Percentiles rank a stretch among this genome's conserved stretches.
Evolutionary conservation across 495 filamentous ascomycete genomes (phyloP).

Genomic region (Sporormia fimetaria): DNA sequence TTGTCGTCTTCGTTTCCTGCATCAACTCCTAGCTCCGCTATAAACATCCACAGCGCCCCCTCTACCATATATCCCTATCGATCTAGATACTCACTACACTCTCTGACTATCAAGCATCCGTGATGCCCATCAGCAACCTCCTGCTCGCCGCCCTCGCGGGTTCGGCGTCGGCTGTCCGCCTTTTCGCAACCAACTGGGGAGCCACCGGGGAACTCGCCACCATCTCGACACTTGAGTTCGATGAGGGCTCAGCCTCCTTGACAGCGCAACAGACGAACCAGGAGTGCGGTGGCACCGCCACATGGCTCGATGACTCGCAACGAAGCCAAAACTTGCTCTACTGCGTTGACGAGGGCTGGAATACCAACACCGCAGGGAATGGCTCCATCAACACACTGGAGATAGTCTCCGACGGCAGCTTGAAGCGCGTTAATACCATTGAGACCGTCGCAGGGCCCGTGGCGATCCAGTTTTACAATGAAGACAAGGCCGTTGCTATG

Average conservation of each 20-base stretch:
- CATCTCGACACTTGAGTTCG: conserved; percentile 11
- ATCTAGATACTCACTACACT: too few species aligned
- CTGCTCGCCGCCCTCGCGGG: conserved; percentile 9
- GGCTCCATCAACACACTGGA: conserved; percentile 30
- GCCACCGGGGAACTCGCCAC: background rate
- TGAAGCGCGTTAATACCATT: conserved; percentile 21
- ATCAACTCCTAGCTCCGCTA: background rate
- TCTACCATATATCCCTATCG: background rate
- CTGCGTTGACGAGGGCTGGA: conserved; percentile 33
- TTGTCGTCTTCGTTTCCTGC: too few species aligned
- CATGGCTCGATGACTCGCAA: conserved; percentile 27
- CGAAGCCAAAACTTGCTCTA: conserved; percentile 20
- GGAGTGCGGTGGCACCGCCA: conserved; percentile 23
- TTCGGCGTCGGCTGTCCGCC: conserved; percentile 22
- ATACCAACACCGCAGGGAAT: conserved; percentile 25
- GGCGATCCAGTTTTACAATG: conserved; percentile 29
- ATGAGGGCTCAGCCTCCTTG: conserved; percentile 5
- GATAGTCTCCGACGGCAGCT: conserved; percentile 22
- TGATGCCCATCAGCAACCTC: conserved; percentile 11
- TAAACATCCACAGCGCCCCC: background rate
- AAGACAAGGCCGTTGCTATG: conserved; percentile 27
- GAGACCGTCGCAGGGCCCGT: conserved; percentile 30
- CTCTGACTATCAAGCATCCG: conserved; percentile 1
- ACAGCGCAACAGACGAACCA: conserved; percentile 2
- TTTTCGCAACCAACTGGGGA: conserved; percentile 27